Evolutionary conservation across 2,329 filamentous ascomycete species (phyloP).

Genomic region (Sclerotinia spermophila): DNA sequence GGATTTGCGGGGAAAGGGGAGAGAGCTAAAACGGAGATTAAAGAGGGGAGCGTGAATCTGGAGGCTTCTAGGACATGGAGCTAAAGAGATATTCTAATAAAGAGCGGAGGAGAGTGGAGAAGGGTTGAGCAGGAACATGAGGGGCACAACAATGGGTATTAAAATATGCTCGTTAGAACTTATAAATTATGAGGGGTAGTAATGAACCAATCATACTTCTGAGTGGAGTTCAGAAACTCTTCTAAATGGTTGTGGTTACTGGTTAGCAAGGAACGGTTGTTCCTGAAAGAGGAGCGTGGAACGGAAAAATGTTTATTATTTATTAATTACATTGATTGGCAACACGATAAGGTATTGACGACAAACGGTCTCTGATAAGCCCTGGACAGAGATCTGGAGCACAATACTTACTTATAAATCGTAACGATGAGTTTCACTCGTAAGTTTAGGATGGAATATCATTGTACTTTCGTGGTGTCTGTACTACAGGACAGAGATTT

Average conservation of each 20-base stretch:
- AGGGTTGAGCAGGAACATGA: slow-evolving; percentile 39
- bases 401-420: neutral
- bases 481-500: neutral
- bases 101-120: slow-evolving; percentile 37
- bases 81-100: slow-evolving; percentile 45
- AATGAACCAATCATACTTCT: neutral
- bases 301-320: neutral
- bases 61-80: slow-evolving; percentile 46
- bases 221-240: slow-evolving; percentile 37
- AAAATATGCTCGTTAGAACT: neutral
- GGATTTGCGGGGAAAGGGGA: neutral
- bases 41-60: slow-evolving; percentile 29
- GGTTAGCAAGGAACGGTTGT: neutral
- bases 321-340: no score
- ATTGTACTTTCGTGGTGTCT: neutral
- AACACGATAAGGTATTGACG: neutral
- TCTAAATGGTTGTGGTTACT: neutral
- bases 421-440: neutral
- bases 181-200: slow-evolving; percentile 46
- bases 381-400: neutral
- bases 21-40: slow-evolving; percentile 37
- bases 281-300: neutral
- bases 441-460: neutral
- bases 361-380: neutral
- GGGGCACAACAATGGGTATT: slow-evolving; percentile 35